Conservation (phyloP, 2,329 filamentous ascomycete genomes). For the Aspergillus japonicus region DNA sequence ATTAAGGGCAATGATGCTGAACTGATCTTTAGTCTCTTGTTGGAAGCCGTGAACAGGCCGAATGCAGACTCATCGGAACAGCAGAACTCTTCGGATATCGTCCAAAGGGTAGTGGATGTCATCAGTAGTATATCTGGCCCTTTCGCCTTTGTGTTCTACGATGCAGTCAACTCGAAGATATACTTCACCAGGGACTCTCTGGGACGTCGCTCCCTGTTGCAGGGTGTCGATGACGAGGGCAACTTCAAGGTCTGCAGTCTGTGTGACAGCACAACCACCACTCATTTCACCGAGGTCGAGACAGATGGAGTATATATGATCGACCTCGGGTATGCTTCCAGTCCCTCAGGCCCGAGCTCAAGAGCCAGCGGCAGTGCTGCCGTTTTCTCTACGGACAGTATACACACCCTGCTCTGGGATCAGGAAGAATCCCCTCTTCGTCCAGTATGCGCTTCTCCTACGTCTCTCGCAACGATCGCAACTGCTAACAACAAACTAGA, state of each 20-base stretch:
- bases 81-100: conserved; percentile 17
- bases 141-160: conserved; percentile 84
- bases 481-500: conserved; percentile 27
- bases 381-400: conserved; percentile 19
- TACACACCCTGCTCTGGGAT: conserved; percentile 31
- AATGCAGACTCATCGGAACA: conserved; percentile 1
- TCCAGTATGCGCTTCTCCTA: not conserved
- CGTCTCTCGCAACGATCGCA: not conserved
- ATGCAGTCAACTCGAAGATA: conserved; percentile 60
- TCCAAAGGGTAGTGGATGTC: conserved; percentile 40
- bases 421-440: conserved; percentile 20
- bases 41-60: conserved; percentile 38
- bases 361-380: not conserved
- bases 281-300: conserved; percentile 74
- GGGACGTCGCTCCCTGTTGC: conserved; percentile 78
- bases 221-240: conserved; percentile 48
- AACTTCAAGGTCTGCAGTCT: conserved; percentile 69
- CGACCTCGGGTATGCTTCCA: conserved; percentile 46
- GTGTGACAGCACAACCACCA: conserved; percentile 51
- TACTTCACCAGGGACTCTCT: conserved; percentile 87
- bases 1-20: conserved; percentile 77
- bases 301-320: conserved; percentile 77
- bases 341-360: conserved; percentile 2
- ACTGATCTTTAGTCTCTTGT: conserved; percentile 62
- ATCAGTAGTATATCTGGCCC: conserved; percentile 71